Base-by-base conservation (phyloP, 495 filamentous ascomycete species). In the Echria macrotheca region DNA sequence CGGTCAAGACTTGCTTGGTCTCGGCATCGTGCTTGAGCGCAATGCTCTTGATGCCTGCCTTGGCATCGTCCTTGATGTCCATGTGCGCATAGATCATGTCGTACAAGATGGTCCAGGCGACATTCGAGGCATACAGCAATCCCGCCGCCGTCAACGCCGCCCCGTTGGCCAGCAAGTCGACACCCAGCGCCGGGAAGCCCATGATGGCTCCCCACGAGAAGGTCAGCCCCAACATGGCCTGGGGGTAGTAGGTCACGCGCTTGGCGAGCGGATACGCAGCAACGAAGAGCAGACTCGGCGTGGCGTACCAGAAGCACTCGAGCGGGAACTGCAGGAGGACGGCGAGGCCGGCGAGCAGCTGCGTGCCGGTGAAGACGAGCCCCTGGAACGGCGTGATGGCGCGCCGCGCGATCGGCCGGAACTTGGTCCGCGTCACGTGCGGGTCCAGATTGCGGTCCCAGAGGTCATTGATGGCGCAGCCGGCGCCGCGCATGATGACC, bases 71-170 rank as follows among this genome's bases (percentile, higher is more conserved):
- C 60, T 85, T 86, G 64, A 98, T 91, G 54, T 98, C 93, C 85
- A 96, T 96, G 68, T 96, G 91, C 25, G 94, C 93, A 68, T 98
- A 98, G 15, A 98, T 95, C 84, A 95, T 96, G 69, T 98, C 93
- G 59, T 98, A 98, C 48, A 96, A 63, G 33, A 97, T 79, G 8
- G 93, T 96, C 93, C 93, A 98, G 1, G 90, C 82, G 21, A 95
- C 73, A 59, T 91, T 95, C 53, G 86, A 91, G 12, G 78, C 70
- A 66, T 97, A 97, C 33, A 98, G 70, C 22, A 82, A 76, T 2
- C 74, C 81, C 8, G 90, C 86, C 0, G 86, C 79, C 32, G 76
- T 69, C 52, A 87, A 63, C 12, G 88, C 82, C 21, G 79, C 63
- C 17, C 64, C 65, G 52, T 95, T 83, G 19, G 70, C 57, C 11